phyloP scores from a whole-genome alignment of 805 yeast species.

The Hanseniaspora taiwanica region DNA sequence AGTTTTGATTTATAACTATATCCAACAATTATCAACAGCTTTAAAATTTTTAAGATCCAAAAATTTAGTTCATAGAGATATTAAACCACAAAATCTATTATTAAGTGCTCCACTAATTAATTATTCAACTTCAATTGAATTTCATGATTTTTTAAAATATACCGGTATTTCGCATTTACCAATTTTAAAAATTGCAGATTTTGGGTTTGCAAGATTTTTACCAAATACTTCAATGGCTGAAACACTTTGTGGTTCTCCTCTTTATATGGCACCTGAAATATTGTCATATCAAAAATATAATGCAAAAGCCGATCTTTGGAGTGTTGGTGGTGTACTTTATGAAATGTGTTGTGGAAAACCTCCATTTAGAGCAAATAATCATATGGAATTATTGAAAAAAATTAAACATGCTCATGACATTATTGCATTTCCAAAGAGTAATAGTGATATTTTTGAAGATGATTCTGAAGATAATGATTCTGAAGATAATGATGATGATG shows the following conservation, averaged over 20 bases:
- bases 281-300: slow-evolving; percentile 87
- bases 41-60: slow-evolving; percentile 67
- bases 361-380: slow-evolving; percentile 89
- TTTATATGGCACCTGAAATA: slow-evolving; percentile 98
- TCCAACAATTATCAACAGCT: slow-evolving; percentile 79
- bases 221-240: slow-evolving; percentile 94
- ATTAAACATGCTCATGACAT: slow-evolving; percentile 73
- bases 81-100: slow-evolving; percentile 71
- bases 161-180: slow-evolving; percentile 85
- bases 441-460: not conserved
- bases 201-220: slow-evolving; percentile 90
- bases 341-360: slow-evolving; percentile 97
- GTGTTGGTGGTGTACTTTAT: slow-evolving; percentile 90
- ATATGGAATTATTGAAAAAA: slow-evolving; percentile 73
- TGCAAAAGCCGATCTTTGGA: slow-evolving; percentile 96
- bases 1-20: slow-evolving; percentile 65
- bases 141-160: slow-evolving; percentile 38
- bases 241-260: slow-evolving; percentile 92
- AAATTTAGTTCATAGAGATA: slow-evolving; percentile 83
- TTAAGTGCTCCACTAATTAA: slow-evolving; percentile 66
- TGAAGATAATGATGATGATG: not conserved
- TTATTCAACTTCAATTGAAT: slow-evolving; percentile 36
- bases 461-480: not conserved
- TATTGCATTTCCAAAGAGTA: slow-evolving; percentile 55
- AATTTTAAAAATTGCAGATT: slow-evolving; percentile 85